These are phyloP conservation scores for Manihot esculenta DNA, from an alignment of 441 rosid genomes.

Conservation along the genomic window DNA sequence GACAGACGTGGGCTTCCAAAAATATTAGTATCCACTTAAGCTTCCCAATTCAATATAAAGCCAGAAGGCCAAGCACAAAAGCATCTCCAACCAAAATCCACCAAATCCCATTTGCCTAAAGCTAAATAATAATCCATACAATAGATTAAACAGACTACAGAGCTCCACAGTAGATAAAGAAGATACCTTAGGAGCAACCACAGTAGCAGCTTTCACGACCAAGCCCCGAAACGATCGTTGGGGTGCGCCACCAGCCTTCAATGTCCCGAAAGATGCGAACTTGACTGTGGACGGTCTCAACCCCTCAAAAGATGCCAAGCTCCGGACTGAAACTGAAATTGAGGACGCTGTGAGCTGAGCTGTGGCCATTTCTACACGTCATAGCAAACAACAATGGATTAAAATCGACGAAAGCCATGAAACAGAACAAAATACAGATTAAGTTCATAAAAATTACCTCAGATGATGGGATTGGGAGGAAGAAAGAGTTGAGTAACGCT, in stretches of 20 bases:
- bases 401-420: not conserved
- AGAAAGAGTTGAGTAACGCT: not conserved
- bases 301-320: slow-evolving; percentile 58
- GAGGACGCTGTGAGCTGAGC: slow-evolving; percentile 68
- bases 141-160: too few relatives aligned
- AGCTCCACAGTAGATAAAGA: not conserved
- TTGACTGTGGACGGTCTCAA: slow-evolving; percentile 59
- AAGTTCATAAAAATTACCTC: not conserved
- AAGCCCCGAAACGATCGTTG: slow-evolving; percentile 42
- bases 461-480: not conserved
- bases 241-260: slow-evolving; percentile 37
- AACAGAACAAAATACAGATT: not conserved
- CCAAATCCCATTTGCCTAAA: not conserved
- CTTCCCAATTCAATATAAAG: not conserved
- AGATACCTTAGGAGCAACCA: slow-evolving; percentile 88
- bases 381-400: slow-evolving; percentile 4
- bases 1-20: too few relatives aligned
- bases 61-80: not conserved
- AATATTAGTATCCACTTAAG: not conserved
- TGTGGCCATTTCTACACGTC: slow-evolving; percentile 60
- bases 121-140: not conserved
- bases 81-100: not conserved
- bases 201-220: slow-evolving; percentile 75
- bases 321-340: slow-evolving; percentile 50
- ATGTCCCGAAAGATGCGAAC: slow-evolving; percentile 47